Evolutionary conservation across 257 asterid species (phyloP), one percentile per base, ranked within the genome.

Genomic region (Rauvolfia tetraphylla): DNA sequence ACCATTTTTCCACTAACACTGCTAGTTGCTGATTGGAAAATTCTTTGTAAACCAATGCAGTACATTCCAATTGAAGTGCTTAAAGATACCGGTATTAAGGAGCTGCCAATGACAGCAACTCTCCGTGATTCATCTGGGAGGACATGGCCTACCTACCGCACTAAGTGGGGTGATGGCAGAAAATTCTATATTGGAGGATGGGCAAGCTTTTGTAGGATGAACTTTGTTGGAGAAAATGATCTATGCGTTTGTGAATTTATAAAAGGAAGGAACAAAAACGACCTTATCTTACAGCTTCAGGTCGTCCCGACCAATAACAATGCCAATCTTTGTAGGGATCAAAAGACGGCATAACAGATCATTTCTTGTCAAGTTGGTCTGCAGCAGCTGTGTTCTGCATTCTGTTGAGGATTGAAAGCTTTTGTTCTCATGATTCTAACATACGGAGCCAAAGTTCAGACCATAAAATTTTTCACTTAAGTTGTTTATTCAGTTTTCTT

Each of bases 201-300:
- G 78, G 5, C 5, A 68, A 48, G 33, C 23, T 18, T 79, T 27
- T 73, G 82, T 12, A 36, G 74, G 61, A 17, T 68, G 75, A 79
- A 79, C 51, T 46, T 49, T 38, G 68, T 73, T 42, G 69, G 56
- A 41, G 36, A 63, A n/a, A 18, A 63, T 6, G 78, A 72, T 11
- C 41, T 22, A 5, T 65, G 68, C 51, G 29, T 79, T 18, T 79
- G 82, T 51, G 82, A 79, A 44, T 72, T 79, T 53, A 27, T 79
- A 25, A 53, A 18, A 53, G 59, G 33, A 68, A 74, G 48, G 5
- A 41, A 41, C 23, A n/a, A 27, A 27, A 14, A 3, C 5, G 51
- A 13, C 49, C 38, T 77, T 57, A 41, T 56, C 22, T 7, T 77
- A 34, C 80, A 77, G 44, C 39, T 77, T 69, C 59, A 42, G 8